phyloP scores from a whole-genome alignment of 257 asterid species.

The Linaria vulgaris region DNA sequence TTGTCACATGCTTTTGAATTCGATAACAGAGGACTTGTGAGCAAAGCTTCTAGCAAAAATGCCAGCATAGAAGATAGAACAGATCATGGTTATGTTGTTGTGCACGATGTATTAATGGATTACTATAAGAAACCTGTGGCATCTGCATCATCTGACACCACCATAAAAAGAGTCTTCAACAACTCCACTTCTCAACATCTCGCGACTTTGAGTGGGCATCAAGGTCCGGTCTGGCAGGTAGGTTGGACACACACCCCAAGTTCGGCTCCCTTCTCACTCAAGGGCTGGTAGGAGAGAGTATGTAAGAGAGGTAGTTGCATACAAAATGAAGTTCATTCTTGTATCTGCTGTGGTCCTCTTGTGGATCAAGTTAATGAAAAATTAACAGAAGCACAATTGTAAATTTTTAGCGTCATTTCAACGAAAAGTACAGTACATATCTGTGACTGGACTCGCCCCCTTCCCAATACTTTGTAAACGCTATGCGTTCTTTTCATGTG shows the following conservation, averaged over 20 bases:
- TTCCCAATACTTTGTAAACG: no score
- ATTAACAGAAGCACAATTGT: no score
- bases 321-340: no score
- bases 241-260: constrained; percentile 71
- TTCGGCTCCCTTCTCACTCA: constrained; percentile 61
- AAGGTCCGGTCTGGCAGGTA: constrained; percentile 75
- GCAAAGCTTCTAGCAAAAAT: constrained; percentile 25
- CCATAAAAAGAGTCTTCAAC: constrained; percentile 48
- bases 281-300: no score
- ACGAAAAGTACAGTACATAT: no score
- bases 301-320: no score
- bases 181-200: constrained; percentile 57
- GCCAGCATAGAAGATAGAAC: constrained; percentile 75
- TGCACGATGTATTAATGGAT: constrained; percentile 68
- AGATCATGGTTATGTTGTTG: constrained; percentile 55
- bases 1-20: neutral
- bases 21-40: constrained; percentile 7
- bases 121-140: constrained; percentile 66
- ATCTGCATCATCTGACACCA: constrained; percentile 61
- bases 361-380: no score
- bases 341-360: no score
- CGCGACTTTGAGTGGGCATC: constrained; percentile 61
- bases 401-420: no score
- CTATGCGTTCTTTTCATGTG: no score
- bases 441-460: no score